These are phyloP conservation scores for Triticum timopheevii DNA, from an alignment of 176 grass and related monocot genomes.

Conservation along the genomic window DNA sequence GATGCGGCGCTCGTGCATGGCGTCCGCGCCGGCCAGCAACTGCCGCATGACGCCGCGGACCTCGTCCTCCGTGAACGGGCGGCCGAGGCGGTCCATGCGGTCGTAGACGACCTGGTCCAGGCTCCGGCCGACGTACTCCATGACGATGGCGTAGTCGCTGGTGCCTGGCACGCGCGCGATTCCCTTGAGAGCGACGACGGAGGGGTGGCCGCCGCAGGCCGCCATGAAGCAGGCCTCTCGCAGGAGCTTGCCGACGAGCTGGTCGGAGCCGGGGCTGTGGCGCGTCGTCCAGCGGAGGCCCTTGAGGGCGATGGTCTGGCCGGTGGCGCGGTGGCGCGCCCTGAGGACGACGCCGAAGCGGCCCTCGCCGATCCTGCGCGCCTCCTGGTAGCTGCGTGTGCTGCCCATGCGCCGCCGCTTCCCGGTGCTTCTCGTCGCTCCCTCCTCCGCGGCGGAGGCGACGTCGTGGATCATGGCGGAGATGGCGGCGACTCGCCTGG, in stretches of 20 bases:
- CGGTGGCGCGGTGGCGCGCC: background rate
- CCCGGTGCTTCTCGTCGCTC: no score
- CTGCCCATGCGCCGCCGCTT: background rate
- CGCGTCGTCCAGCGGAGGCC: background rate
- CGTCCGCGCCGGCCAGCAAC: background rate
- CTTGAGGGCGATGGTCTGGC: constrained; percentile 6
- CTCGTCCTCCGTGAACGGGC: background rate
- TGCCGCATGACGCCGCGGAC: constrained; percentile 12
- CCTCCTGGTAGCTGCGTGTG: background rate
- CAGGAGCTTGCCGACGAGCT: background rate
- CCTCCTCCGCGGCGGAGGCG: background rate
- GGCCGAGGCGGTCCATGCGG: background rate
- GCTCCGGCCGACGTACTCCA: constrained; percentile 6
- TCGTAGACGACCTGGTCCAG: background rate
- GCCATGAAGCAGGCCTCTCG: constrained; percentile 13
- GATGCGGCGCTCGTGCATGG: constrained; percentile 21
- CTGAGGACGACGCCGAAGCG: background rate
- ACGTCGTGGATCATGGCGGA: constrained; percentile 14
- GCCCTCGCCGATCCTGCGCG: background rate
- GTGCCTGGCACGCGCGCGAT: background rate
- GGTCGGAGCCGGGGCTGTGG: background rate
- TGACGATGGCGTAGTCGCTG: background rate
- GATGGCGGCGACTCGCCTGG: background rate
- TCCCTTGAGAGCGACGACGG: background rate
- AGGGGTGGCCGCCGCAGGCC: constrained; percentile 8